Evolutionary conservation across 1,139 yeast species (phyloP).

Genomic region (Geotrichum reessii): DNA sequence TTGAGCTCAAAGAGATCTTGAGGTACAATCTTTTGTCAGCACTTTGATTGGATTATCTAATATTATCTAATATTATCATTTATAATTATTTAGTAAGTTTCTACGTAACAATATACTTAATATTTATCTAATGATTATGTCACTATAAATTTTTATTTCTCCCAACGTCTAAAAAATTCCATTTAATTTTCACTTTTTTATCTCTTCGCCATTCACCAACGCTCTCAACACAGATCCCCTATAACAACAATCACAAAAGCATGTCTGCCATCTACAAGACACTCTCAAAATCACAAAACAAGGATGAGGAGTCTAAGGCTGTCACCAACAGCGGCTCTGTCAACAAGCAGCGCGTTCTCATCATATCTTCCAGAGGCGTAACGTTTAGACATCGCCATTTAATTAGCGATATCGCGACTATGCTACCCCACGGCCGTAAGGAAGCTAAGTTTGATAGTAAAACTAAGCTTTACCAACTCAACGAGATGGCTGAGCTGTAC

Average conservation of each 20-base stretch:
- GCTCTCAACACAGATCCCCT: background rate
- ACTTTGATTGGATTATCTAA: too few relatives aligned
- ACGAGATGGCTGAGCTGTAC: constrained; percentile 93
- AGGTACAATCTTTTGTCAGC: background rate
- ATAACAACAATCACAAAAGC: background rate
- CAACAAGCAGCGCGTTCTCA: constrained; percentile 50
- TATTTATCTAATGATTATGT: background rate
- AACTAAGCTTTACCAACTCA: constrained; percentile 78
- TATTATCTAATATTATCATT: too few relatives aligned
- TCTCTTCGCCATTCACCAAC: background rate
- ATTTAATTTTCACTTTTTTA: background rate
- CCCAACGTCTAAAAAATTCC: constrained; percentile 9
- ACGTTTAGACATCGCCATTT: constrained; percentile 86
- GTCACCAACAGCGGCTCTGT: constrained; percentile 39
- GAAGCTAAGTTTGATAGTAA: constrained; percentile 95
- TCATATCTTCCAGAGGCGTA: constrained; percentile 91
- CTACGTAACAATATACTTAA: too few relatives aligned
- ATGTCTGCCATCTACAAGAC: constrained; percentile 71
- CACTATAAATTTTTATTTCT: constrained; percentile 9
- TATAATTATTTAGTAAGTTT: too few relatives aligned
- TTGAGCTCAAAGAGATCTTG: too few relatives aligned
- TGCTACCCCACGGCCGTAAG: constrained; percentile 92
- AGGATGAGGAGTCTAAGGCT: constrained; percentile 27
- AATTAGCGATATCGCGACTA: constrained; percentile 68
- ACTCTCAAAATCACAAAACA: constrained; percentile 45